These are phyloP conservation scores for Trichosphaerium sp. DNA, from an alignment of 78 protist species.

Conservation along the genomic window DNA sequence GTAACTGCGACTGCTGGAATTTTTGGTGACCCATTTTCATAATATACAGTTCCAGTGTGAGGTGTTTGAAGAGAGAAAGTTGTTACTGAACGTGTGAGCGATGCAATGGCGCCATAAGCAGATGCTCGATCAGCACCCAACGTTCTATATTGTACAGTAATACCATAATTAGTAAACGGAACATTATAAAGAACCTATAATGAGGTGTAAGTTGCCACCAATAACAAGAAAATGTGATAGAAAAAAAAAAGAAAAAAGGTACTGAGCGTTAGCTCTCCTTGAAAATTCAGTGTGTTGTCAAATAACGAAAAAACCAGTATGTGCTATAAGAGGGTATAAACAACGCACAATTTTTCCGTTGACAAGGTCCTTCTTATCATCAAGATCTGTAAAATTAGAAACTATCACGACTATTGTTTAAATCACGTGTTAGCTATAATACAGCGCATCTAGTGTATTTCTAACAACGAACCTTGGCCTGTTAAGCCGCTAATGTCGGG, in stretches of 20 bases:
- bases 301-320: no score
- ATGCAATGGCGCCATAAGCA: constrained; percentile 49
- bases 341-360: constrained; percentile 52
- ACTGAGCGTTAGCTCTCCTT: no score
- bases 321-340: no score
- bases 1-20: constrained; percentile 62
- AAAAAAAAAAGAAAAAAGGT: no score
- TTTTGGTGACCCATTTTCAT: background rate
- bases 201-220: no score
- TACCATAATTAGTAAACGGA: constrained; percentile 22
- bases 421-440: constrained; percentile 2
- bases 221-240: no score
- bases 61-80: constrained; percentile 53
- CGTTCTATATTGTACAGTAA: constrained; percentile 19
- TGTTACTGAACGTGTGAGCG: constrained; percentile 41
- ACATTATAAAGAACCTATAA: constrained; percentile 55
- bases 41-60: constrained; percentile 62
- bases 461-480: background rate
- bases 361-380: background rate
- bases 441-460: no score
- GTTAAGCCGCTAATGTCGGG: background rate
- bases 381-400: constrained; percentile 32
- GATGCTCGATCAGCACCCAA: constrained; percentile 54
- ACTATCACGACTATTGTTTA: constrained; percentile 42
- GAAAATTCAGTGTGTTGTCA: no score